Percentiles rank a stretch among this genome's conserved stretches.
Conservation (phyloP, 2,329 filamentous ascomycete species). For the Zalaria sp. region DNA sequence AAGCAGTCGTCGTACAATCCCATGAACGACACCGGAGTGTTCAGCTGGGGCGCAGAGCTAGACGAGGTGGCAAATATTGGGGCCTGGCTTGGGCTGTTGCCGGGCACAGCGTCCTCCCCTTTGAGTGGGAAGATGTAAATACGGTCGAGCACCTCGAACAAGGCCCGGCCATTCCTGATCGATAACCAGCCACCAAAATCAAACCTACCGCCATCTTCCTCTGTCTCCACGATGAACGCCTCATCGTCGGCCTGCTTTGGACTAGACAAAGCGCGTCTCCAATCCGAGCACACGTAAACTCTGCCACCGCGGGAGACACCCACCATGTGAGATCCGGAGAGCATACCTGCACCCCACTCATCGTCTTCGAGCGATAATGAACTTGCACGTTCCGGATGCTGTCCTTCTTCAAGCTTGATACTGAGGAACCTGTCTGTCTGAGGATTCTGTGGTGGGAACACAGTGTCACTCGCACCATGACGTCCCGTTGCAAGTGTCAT, state of each 20-base stretch:
- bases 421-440: conserved; percentile 8
- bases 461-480: conserved; percentile 3
- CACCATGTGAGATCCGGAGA: conserved; percentile 26
- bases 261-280: conserved; percentile 23
- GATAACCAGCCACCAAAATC: conserved; percentile 34
- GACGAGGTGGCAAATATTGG: conserved; percentile 17
- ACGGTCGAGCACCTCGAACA: conserved; percentile 30
- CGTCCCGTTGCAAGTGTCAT: conserved; percentile 10
- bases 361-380: conserved; percentile 19
- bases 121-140: conserved; percentile 29
- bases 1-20: conserved; percentile 32
- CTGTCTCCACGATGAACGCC: conserved; percentile 26
- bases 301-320: conserved; percentile 29
- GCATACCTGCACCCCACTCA: conserved; percentile 34
- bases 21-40: conserved; percentile 33
- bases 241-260: conserved; percentile 12
- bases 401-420: conserved; percentile 8
- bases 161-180: conserved; percentile 25
- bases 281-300: conserved; percentile 30
- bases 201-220: conserved; percentile 25
- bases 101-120: conserved; percentile 19
- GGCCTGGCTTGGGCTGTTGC: conserved; percentile 1
- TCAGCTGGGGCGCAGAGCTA: conserved; percentile 22
- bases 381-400: conserved; percentile 6
- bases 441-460: conserved; percentile 10